Percentiles rank a stretch among this genome's conserved stretches.
Conservation (phyloP, 352 stramenopile genomes). For the Pythium aquatile region DNA sequence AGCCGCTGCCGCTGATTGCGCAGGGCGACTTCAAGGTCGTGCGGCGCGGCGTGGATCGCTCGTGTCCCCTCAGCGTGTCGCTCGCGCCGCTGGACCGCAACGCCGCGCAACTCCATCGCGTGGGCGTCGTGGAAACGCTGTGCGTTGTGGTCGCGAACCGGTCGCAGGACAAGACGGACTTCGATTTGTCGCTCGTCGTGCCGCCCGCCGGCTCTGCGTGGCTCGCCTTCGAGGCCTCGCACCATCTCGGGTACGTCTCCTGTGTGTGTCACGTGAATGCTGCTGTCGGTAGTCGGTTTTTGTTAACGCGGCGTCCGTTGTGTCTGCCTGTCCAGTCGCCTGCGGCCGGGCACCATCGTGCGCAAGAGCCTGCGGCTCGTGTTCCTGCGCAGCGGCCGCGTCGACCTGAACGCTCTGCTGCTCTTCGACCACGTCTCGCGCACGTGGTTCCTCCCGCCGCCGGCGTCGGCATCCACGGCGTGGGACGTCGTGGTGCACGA, state of each 20-base stretch:
- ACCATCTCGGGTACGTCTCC: constrained; percentile 54
- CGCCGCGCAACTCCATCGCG: constrained; percentile 3
- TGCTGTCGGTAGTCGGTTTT: neutral
- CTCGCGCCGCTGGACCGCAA: constrained; percentile 32
- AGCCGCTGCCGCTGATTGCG: constrained; percentile 6
- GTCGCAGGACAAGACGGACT: constrained; percentile 35
- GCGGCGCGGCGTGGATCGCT: constrained; percentile 30
- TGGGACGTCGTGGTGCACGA: constrained; percentile 34
- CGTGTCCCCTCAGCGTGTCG: constrained; percentile 40
- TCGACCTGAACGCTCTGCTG: constrained; percentile 44
- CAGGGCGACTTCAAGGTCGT: constrained; percentile 14
- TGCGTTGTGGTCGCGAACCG: constrained; percentile 60
- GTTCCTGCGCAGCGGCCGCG: constrained; percentile 45
- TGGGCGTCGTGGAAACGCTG: constrained; percentile 33
- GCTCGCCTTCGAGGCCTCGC: constrained; percentile 60
- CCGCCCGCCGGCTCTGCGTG: constrained; percentile 25
- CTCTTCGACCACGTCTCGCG: constrained; percentile 57
- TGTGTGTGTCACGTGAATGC: neutral
- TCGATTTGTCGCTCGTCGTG: constrained; percentile 67
- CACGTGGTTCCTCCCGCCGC: constrained; percentile 57
- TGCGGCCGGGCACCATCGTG: constrained; percentile 47
- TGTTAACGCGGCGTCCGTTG: constrained; percentile 11
- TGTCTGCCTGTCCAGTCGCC: constrained; percentile 24
- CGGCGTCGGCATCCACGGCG: constrained; percentile 3
- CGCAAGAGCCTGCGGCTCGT: constrained; percentile 60